Conservation (phyloP, 805 yeast species). For the Candida stauntonica region DNA sequence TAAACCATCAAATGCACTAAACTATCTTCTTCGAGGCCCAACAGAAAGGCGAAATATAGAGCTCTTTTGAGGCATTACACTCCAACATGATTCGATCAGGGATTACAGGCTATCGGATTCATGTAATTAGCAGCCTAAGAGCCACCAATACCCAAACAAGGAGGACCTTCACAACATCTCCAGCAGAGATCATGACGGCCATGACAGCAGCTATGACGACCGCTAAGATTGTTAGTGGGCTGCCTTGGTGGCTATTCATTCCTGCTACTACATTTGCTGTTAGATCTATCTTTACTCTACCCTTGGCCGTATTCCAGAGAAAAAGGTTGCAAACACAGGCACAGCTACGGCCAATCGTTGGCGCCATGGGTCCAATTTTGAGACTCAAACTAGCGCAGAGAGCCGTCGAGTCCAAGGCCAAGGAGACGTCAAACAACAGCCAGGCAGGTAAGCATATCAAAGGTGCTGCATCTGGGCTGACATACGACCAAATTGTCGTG, state of each 20-base stretch:
- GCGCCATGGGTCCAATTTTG: slow-evolving; percentile 73
- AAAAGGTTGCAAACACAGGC: slow-evolving; percentile 66
- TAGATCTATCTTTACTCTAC: slow-evolving; percentile 66
- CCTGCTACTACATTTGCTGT: slow-evolving; percentile 68
- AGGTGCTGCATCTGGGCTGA: slow-evolving; percentile 36
- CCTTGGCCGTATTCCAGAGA: slow-evolving; percentile 73
- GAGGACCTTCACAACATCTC: slow-evolving; percentile 10
- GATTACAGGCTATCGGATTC: no score
- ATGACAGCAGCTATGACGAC: slow-evolving; percentile 36
- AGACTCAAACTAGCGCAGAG: slow-evolving; percentile 45
- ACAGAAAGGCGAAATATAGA: no score
- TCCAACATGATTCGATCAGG: no score
- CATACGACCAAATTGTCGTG: slow-evolving; percentile 74
- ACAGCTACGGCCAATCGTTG: slow-evolving; percentile 61
- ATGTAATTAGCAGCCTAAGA: no score
- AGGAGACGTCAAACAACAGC: slow-evolving; percentile 27
- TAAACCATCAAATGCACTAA: no score
- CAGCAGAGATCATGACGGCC: slow-evolving; percentile 11
- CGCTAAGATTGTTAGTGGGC: slow-evolving; percentile 50
- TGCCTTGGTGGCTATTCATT: slow-evolving; percentile 82
- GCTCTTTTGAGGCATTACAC: no score
- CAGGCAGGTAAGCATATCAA: slow-evolving; percentile 14
- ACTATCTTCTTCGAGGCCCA: no score
- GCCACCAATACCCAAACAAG: no score
- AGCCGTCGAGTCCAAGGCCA: slow-evolving; percentile 23